Evolutionary conservation across 2,329 filamentous ascomycete genomes (phyloP).

Genomic region (Colletotrichum chlorophyti): DNA sequence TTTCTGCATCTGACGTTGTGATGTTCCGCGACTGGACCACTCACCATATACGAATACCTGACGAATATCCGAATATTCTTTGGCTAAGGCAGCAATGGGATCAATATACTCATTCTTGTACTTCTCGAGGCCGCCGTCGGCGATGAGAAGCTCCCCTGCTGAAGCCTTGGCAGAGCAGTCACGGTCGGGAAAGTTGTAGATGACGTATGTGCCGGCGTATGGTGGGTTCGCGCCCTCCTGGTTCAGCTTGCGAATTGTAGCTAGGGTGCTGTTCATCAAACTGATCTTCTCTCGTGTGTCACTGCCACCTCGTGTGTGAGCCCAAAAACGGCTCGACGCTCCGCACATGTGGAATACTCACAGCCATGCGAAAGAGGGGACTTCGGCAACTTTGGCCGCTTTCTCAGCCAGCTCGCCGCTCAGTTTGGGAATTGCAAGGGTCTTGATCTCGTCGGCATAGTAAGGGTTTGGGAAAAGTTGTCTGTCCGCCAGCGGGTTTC

Average conservation of each 20-base stretch:
- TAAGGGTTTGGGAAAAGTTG: constrained; percentile 45
- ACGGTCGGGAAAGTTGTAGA: constrained; percentile 46
- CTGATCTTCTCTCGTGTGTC: constrained; percentile 41
- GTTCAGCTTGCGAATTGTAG: constrained; percentile 33
- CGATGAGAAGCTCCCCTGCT: constrained; percentile 41
- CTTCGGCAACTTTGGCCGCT: constrained; percentile 36
- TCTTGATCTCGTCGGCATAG: constrained; percentile 45
- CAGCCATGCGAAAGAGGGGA: constrained; percentile 40
- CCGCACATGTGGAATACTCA: too few species aligned
- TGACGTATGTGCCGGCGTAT: constrained; percentile 39
- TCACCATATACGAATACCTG: constrained; percentile 28
- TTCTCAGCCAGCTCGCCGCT: constrained; percentile 50
- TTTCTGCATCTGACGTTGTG: too few species aligned
- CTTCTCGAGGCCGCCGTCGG: constrained; percentile 36
- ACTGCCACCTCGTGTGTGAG: too few species aligned
- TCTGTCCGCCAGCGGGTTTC: constrained; percentile 43
- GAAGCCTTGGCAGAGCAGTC: constrained; percentile 45
- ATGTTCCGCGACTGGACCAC: too few species aligned
- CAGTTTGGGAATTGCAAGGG: constrained; percentile 59
- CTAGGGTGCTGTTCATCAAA: constrained; percentile 38
- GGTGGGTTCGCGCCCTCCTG: constrained; percentile 30
- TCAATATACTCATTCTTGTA: constrained; percentile 44
- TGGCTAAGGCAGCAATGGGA: constrained; percentile 28
- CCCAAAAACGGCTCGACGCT: too few species aligned
- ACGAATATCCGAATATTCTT: constrained; percentile 23